Evolutionary conservation across 352 stramenopile species (phyloP).

Genomic region (Phytophthora podocarpi): DNA sequence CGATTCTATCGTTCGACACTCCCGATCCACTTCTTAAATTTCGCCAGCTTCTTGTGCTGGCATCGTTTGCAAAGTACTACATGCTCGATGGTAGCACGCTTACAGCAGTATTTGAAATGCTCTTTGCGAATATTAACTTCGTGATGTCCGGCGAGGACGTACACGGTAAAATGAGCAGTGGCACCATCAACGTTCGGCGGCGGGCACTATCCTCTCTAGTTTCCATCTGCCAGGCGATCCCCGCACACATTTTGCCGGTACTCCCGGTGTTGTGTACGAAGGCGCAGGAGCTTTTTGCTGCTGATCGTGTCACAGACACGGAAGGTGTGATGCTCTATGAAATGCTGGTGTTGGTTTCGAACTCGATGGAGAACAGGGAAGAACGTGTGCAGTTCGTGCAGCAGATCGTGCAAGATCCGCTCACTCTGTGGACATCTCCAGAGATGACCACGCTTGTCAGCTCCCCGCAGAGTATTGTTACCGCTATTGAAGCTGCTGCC

Average conservation of each 20-base stretch:
- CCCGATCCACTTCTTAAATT: conserved; percentile 75
- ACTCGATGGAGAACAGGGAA: conserved; percentile 70
- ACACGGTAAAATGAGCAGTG: conserved; percentile 65
- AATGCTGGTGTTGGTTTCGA: conserved; percentile 82
- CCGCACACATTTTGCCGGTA: conserved; percentile 76
- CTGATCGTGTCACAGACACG: conserved; percentile 72
- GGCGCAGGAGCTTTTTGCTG: conserved; percentile 72
- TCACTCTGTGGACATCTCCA: conserved; percentile 64
- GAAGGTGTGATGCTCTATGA: conserved; percentile 84
- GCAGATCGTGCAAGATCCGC: conserved; percentile 74
- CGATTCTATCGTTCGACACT: conserved; percentile 59
- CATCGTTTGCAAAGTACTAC: conserved; percentile 82
- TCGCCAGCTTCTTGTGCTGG: conserved; percentile 69
- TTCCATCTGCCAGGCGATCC: conserved; percentile 79
- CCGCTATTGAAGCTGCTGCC: conserved; percentile 50
- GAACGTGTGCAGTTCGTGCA: conserved; percentile 71
- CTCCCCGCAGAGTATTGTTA: conserved; percentile 58
- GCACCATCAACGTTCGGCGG: conserved; percentile 72
- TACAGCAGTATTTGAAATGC: conserved; percentile 74
- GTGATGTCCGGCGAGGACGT: conserved; percentile 69
- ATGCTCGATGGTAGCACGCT: conserved; percentile 58
- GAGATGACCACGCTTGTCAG: conserved; percentile 70
- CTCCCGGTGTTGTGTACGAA: conserved; percentile 72
- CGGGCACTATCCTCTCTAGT: conserved; percentile 73
- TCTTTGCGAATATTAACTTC: conserved; percentile 80